These are phyloP conservation scores for Ilyonectria destructans DNA, from an alignment of 2,329 filamentous ascomycete genomes.

Conservation along the genomic window DNA sequence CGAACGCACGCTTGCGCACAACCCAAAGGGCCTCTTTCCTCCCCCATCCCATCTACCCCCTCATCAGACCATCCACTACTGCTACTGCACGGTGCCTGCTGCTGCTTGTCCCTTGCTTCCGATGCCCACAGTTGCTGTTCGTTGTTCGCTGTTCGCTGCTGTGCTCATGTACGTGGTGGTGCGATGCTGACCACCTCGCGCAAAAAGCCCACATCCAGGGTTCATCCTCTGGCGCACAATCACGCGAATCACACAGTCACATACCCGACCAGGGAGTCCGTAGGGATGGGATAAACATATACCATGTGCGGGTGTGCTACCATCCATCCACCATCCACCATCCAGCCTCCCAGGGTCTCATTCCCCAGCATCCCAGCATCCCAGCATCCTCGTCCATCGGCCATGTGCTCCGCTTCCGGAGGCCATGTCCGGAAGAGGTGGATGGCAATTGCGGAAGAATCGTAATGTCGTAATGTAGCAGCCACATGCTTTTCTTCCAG, in stretches of 20 bases:
- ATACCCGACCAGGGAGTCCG: not conserved
- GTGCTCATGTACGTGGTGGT: constrained; percentile 37
- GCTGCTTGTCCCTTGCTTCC: constrained; percentile 22
- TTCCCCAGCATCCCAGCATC: not conserved
- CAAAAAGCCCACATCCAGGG: constrained; percentile 22
- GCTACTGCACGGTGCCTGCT: not conserved
- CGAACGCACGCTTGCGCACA: constrained; percentile 14
- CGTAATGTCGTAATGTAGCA: constrained; percentile 5
- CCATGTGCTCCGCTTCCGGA: constrained; percentile 36
- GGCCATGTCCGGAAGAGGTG: constrained; percentile 5
- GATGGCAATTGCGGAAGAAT: constrained; percentile 14
- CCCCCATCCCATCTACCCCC: constrained; percentile 8
- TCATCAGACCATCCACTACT: constrained; percentile 17
- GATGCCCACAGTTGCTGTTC: not conserved
- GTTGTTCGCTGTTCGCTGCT: constrained; percentile 9
- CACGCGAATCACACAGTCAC: constrained; percentile 2
- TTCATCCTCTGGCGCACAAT: constrained; percentile 9
- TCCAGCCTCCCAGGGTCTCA: constrained; percentile 4
- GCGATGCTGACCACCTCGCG: constrained; percentile 36
- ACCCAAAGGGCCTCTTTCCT: not conserved
- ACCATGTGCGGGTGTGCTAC: constrained; percentile 32
- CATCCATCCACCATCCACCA: constrained; percentile 21
- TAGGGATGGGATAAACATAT: constrained; percentile 1
- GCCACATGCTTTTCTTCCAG: constrained; percentile 9
- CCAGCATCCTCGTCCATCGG: constrained; percentile 31